Percentiles rank a stretch among this genome's conserved stretches.
These are phyloP conservation scores for Penicillium malachiteum DNA, from an alignment of 495 filamentous ascomycete species.

Conservation along the genomic window DNA sequence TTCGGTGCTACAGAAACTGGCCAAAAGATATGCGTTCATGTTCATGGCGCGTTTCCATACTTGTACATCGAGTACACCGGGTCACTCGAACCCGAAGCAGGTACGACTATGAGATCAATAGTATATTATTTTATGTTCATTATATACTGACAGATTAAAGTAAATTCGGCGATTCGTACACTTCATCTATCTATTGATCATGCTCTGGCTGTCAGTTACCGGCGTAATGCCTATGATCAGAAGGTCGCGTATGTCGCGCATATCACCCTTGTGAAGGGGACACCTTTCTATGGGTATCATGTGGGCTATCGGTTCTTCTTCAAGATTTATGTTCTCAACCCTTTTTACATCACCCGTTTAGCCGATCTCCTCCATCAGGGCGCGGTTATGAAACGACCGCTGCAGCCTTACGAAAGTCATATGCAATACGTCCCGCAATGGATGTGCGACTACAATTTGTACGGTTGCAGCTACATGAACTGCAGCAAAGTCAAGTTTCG, in stretches of 20 bases:
- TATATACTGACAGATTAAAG: conserved; percentile 33
- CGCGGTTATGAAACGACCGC: conserved; percentile 71
- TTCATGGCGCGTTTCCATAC: conserved; percentile 95
- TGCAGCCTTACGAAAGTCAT: conserved; percentile 94
- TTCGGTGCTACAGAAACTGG: conserved; percentile 95
- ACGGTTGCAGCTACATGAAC: conserved; percentile 85
- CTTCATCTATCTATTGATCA: conserved; percentile 82
- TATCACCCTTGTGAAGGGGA: conserved; percentile 86
- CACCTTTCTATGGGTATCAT: conserved; percentile 93
- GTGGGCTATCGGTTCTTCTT: conserved; percentile 89
- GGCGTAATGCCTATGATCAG: conserved; percentile 66
- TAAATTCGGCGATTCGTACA: conserved; percentile 65
- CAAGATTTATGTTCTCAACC: conserved; percentile 92
- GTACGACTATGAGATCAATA: conserved; percentile 40
- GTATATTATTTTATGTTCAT: no score
- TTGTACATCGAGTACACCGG: conserved; percentile 86
- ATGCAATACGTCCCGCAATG: conserved; percentile 89
- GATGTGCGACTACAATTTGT: conserved; percentile 97
- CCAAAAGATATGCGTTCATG: conserved; percentile 93
- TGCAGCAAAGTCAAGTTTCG: conserved; percentile 70
- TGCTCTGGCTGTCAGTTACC: conserved; percentile 78
- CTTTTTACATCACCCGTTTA: conserved; percentile 74
- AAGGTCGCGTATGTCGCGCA: conserved; percentile 78
- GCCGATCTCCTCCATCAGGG: conserved; percentile 85
- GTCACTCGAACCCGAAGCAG: conserved; percentile 60